Evolutionary conservation across 768 basidiomycete genomes (phyloP).

Genomic region (Russula emetica): DNA sequence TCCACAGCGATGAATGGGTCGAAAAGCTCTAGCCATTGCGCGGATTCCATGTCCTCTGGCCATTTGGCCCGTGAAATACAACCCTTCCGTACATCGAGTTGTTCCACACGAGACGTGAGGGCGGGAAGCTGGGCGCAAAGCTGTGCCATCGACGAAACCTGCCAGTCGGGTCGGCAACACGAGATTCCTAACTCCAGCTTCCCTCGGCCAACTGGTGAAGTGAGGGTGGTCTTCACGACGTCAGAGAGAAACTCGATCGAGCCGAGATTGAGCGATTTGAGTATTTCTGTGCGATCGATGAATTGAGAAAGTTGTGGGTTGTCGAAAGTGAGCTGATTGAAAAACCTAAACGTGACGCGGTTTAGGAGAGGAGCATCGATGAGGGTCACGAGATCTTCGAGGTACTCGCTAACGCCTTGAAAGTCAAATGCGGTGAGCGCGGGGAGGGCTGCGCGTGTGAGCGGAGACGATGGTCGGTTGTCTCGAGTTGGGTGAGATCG

Average conservation of each 20-base stretch:
- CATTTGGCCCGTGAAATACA: not conserved
- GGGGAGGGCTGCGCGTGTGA: not conserved
- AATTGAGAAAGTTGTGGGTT: not conserved
- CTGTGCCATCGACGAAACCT: conserved; percentile 3
- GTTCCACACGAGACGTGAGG: not conserved
- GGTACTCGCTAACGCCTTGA: not conserved
- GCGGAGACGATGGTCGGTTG: not conserved
- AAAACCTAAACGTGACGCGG: not conserved
- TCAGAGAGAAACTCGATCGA: not conserved
- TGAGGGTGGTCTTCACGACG: not conserved
- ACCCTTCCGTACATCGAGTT: not conserved
- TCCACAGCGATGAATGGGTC: not conserved
- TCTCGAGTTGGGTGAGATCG: not conserved
- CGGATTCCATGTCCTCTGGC: not conserved
- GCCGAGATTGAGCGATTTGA: not conserved
- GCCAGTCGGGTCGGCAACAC: conserved; percentile 1
- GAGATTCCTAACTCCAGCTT: not conserved
- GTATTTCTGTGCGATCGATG: not conserved
- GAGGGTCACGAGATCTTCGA: not conserved
- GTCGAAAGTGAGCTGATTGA: not conserved
- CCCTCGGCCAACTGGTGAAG: not conserved
- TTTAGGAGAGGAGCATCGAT: not conserved
- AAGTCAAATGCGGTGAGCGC: not conserved
- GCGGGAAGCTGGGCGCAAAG: not conserved
- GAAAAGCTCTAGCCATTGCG: conserved; percentile 1